phyloP scores from a whole-genome alignment of 305 asterid genomes.

The Solanum hybrid region DNA sequence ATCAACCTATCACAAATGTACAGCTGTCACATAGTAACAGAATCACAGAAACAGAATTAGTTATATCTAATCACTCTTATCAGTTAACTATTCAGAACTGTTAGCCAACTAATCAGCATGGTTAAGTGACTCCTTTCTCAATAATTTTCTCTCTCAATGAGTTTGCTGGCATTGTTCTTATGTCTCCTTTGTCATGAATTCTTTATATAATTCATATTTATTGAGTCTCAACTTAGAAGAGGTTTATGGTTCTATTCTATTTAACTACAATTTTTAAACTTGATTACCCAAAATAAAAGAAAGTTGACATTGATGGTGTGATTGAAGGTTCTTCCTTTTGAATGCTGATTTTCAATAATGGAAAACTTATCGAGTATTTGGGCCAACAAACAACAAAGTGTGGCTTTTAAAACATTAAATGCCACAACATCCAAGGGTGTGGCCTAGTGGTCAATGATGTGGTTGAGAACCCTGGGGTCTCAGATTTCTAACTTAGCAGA shows the following conservation, averaged over 20 bases:
- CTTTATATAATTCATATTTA: background rate
- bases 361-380: background rate
- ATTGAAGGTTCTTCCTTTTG: background rate
- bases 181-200: background rate
- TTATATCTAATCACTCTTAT: too few relatives aligned
- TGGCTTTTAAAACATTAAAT: background rate
- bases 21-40: too few relatives aligned
- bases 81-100: too few relatives aligned
- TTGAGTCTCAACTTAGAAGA: background rate
- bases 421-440: background rate
- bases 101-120: too few relatives aligned
- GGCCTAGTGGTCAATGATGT: background rate
- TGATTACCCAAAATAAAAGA: too few relatives aligned
- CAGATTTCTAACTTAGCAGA: background rate
- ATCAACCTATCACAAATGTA: too few relatives aligned
- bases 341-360: too few relatives aligned
- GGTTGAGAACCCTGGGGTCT: background rate
- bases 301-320: background rate
- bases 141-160: background rate
- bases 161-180: background rate
- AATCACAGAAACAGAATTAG: too few relatives aligned
- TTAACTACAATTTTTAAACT: too few relatives aligned
- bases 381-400: background rate
- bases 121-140: too few relatives aligned
- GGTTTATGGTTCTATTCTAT: background rate